Conservation (phyloP, 768 basidiomycete species). For the Leccinum barrowsii region DNA sequence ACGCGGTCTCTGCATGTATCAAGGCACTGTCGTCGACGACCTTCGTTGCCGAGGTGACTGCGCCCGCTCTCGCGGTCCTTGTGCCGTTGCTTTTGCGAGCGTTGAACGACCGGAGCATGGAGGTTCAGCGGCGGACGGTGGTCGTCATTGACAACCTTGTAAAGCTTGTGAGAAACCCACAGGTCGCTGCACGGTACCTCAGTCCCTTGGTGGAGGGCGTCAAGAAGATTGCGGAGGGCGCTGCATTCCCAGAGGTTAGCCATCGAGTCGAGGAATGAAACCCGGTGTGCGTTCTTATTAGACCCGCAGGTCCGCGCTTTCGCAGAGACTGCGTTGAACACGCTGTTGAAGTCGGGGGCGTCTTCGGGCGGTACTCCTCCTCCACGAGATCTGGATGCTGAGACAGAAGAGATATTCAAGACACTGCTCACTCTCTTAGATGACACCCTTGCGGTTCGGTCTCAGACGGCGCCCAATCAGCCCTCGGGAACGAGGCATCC, state of each 20-base stretch:
- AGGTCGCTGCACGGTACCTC: slow-evolving; percentile 85
- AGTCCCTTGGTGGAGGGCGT: slow-evolving; percentile 87
- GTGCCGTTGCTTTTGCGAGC: slow-evolving; percentile 89
- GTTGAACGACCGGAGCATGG: slow-evolving; percentile 93
- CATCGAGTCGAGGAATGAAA: slow-evolving; percentile 2
- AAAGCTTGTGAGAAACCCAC: slow-evolving; percentile 91
- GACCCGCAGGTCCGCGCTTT: slow-evolving; percentile 80
- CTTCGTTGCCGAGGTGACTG: slow-evolving; percentile 95
- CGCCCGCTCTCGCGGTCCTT: slow-evolving; percentile 93
- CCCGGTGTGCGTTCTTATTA: slow-evolving; percentile 11
- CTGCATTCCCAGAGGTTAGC: slow-evolving; percentile 91
- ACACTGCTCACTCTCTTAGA: slow-evolving; percentile 61
- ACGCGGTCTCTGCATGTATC: slow-evolving; percentile 86
- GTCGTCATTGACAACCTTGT: slow-evolving; percentile 95
- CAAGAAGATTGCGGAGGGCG: slow-evolving; percentile 81
- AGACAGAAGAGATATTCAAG: slow-evolving; percentile 54
- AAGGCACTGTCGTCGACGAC: slow-evolving; percentile 93
- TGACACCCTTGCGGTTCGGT: slow-evolving; percentile 38
- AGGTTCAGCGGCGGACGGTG: slow-evolving; percentile 90
- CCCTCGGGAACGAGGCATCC: slow-evolving; percentile 53
- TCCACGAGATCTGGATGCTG: slow-evolving; percentile 65
- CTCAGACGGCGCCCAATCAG: slow-evolving; percentile 45
- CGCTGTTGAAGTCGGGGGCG: slow-evolving; percentile 80
- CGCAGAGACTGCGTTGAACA: slow-evolving; percentile 75
- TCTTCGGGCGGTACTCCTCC: slow-evolving; percentile 68